phyloP scores from a whole-genome alignment of 352 stramenopile species.

The Phytophthora sansomeana region DNA sequence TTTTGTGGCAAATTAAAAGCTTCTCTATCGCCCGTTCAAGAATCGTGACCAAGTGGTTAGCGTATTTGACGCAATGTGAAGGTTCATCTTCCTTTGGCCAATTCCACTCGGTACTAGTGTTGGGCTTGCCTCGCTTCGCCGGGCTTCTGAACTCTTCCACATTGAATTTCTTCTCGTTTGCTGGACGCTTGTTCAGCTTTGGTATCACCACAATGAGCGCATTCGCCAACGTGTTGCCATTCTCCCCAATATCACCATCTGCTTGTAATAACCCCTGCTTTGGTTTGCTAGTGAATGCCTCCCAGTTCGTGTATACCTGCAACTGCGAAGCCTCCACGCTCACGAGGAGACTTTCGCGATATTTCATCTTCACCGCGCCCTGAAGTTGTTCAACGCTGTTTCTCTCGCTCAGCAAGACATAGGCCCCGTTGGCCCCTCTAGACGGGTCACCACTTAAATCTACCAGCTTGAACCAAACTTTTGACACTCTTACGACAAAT shows the following conservation, averaged over 20 bases:
- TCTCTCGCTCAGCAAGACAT: not conserved
- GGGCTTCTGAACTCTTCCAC: not conserved
- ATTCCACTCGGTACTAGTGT: not conserved
- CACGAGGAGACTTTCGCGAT: not conserved
- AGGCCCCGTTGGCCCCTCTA: not conserved
- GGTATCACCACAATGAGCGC: not conserved
- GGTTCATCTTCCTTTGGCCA: not conserved
- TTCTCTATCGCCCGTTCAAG: conserved; percentile 4
- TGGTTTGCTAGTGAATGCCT: not conserved
- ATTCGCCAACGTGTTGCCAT: not conserved
- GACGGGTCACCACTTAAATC: too few relatives aligned
- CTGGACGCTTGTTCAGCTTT: not conserved
- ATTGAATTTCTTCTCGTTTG: not conserved
- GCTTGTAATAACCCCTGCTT: not conserved
- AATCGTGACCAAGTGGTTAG: not conserved
- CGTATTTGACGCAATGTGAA: not conserved
- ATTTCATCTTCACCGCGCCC: not conserved
- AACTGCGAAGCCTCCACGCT: not conserved
- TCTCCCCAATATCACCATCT: not conserved
- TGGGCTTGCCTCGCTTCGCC: not conserved
- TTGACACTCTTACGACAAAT: not conserved
- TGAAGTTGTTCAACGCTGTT: not conserved
- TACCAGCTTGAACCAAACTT: not conserved
- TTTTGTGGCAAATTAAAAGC: conserved; percentile 3
- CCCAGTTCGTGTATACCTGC: not conserved